Evolutionary conservation across 148 eudicot genomes (phyloP).

Genomic region (Tetragonia tetragonoides): DNA sequence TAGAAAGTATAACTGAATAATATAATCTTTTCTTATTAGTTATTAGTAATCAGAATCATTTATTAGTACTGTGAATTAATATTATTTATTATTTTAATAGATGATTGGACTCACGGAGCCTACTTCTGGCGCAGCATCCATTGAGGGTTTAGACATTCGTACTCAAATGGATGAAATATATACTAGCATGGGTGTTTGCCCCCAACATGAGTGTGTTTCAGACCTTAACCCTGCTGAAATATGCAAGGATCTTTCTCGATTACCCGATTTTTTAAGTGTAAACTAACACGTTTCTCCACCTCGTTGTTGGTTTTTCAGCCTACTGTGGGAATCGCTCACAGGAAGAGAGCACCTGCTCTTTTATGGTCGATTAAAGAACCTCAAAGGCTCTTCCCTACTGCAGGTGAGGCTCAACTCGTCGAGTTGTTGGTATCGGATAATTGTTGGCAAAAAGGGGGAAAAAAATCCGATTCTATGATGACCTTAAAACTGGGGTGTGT

Average conservation of each 20-base stretch:
- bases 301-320: constrained; percentile 37
- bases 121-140: constrained; percentile 75
- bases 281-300: neutral
- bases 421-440: constrained; percentile 13
- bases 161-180: constrained; percentile 74
- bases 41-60: neutral
- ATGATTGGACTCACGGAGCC: constrained; percentile 95
- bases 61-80: neutral
- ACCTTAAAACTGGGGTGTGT: neutral
- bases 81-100: constrained; percentile 32
- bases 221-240: neutral
- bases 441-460: neutral
- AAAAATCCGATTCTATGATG: neutral
- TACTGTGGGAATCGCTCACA: constrained; percentile 86
- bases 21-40: neutral
- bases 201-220: constrained; percentile 82
- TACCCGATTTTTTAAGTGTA: neutral
- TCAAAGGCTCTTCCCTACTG: constrained; percentile 60
- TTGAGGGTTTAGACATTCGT: constrained; percentile 69
- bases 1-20: neutral
- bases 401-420: constrained; percentile 38
- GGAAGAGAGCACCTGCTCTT: constrained; percentile 91
- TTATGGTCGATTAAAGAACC: constrained; percentile 93
- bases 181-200: constrained; percentile 96
- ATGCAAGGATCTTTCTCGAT: neutral